Conservation (phyloP, 768 basidiomycete genomes). For the Kwoniella sp. region DNA sequence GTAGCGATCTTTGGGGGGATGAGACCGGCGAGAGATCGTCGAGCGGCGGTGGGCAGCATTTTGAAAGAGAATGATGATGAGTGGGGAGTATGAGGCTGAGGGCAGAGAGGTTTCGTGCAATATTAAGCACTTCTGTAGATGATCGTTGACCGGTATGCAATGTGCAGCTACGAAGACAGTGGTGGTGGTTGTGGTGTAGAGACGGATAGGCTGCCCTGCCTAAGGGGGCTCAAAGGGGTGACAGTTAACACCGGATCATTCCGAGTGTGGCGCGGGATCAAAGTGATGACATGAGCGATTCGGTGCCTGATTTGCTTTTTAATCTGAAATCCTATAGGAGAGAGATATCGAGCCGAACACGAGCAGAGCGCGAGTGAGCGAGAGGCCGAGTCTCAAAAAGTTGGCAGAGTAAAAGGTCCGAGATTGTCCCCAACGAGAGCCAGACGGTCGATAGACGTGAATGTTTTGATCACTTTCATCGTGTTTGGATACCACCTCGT, state of each 20-base stretch:
- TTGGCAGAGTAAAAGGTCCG: background rate
- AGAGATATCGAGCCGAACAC: conserved; percentile 3
- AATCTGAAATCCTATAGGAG: background rate
- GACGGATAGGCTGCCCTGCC: background rate
- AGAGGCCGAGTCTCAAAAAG: conserved; percentile 1
- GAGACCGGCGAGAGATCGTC: conserved; percentile 79
- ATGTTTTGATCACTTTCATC: background rate
- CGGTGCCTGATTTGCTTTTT: background rate
- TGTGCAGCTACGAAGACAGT: too few relatives aligned
- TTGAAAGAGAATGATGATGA: conserved; percentile 12
- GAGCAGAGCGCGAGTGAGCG: background rate
- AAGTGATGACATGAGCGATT: background rate
- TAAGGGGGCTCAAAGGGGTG: background rate
- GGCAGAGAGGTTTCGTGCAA: background rate
- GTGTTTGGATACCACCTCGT: too few relatives aligned
- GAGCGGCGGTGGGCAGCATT: conserved; percentile 82
- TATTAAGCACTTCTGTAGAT: conserved; percentile 1
- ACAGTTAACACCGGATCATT: background rate
- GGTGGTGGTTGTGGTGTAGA: background rate
- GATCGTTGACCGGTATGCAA: background rate
- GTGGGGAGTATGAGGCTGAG: conserved; percentile 14
- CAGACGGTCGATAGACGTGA: too few relatives aligned
- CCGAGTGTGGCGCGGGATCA: conserved; percentile 8
- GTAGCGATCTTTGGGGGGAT: conserved; percentile 96
- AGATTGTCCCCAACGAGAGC: background rate